Evolutionary conservation across 495 filamentous ascomycete genomes (phyloP).

Genomic region (Opeltia flavorubescens): DNA sequence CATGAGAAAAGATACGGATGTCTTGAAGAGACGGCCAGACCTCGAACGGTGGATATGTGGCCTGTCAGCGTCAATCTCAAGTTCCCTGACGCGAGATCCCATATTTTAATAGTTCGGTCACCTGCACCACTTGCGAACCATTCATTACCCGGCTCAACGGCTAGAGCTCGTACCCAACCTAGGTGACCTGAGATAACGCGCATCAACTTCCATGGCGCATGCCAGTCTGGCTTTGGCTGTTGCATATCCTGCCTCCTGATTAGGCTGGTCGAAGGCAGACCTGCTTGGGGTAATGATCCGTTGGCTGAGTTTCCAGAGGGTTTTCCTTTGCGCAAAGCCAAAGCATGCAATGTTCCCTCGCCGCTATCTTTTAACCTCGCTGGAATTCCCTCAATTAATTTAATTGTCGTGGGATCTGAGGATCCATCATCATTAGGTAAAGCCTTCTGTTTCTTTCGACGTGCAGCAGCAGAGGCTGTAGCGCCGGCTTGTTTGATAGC

Average conservation of each 20-base stretch:
- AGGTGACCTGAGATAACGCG: constrained; percentile 92
- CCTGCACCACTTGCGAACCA: constrained; percentile 97
- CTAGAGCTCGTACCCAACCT: constrained; percentile 86
- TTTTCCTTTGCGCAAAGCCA: constrained; percentile 30
- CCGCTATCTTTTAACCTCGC: constrained; percentile 23
- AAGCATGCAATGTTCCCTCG: constrained; percentile 37
- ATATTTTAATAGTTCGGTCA: constrained; percentile 97
- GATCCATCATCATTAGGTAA: constrained; percentile 27
- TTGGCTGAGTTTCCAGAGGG: constrained; percentile 26
- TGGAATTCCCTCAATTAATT: constrained; percentile 56
- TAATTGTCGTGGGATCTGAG: constrained; percentile 45
- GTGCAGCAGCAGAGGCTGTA: constrained; percentile 38
- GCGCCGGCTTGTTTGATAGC: constrained; percentile 71
- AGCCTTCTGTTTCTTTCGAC: constrained; percentile 41
- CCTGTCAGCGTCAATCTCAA: constrained; percentile 83
- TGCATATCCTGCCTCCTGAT: constrained; percentile 52
- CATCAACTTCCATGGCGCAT: constrained; percentile 97
- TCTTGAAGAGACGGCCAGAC: constrained; percentile 79
- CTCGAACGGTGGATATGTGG: constrained; percentile 92
- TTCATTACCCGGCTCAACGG: constrained; percentile 89
- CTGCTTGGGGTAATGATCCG: constrained; percentile 30
- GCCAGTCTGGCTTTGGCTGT: constrained; percentile 81
- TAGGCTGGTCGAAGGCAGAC: constrained; percentile 42
- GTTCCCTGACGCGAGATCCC: constrained; percentile 80
- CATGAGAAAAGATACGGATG: constrained; percentile 98